A percentile compares a stretch with the other conserved stretches of the same genome.
phyloP scores from a whole-genome alignment of 2,329 filamentous ascomycete species.

The Verticillium alfalfae region DNA sequence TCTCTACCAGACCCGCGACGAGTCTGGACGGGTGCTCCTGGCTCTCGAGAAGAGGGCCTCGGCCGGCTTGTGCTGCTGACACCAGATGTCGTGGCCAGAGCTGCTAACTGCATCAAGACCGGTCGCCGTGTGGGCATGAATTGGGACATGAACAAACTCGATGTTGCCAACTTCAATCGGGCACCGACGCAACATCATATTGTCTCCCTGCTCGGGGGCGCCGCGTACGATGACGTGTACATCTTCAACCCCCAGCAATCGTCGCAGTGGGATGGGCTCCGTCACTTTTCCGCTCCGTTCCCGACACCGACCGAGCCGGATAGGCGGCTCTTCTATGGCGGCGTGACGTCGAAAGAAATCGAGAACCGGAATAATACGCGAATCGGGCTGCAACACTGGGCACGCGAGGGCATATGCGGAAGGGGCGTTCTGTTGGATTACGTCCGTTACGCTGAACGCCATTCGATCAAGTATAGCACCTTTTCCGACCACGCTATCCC shows the following conservation, averaged over 20 bases:
- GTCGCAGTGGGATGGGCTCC: conserved; percentile 45
- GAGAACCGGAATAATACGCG: conserved; percentile 32
- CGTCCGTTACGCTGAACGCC: conserved; percentile 32
- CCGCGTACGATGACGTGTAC: conserved; percentile 44
- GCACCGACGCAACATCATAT: conserved; percentile 45
- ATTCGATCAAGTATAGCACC: conserved; percentile 29
- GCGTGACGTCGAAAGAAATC: conserved; percentile 38
- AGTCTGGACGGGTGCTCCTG: conserved; percentile 39
- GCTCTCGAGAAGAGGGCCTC: conserved; percentile 43
- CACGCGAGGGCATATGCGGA: conserved; percentile 38
- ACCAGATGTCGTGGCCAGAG: conserved; percentile 40
- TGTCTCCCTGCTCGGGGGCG: conserved; percentile 38
- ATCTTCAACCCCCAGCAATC: conserved; percentile 45
- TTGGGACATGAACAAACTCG: conserved; percentile 51
- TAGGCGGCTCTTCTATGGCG: conserved; percentile 41
- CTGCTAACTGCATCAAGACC: conserved; percentile 44
- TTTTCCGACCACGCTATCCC: conserved; percentile 33
- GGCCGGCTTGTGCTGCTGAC: conserved; percentile 46
- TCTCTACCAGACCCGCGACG: conserved; percentile 39
- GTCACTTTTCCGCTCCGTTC: conserved; percentile 39
- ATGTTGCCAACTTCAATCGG: conserved; percentile 47
- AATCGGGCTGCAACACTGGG: conserved; percentile 43
- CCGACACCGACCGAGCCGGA: conserved; percentile 21
- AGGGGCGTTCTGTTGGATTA: conserved; percentile 49
- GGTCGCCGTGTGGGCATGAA: conserved; percentile 45